Percentiles rank a stretch among this genome's conserved stretches.
Evolutionary conservation across 129 eudicot genomes (phyloP).

Genomic region (Erigeron canadensis): DNA sequence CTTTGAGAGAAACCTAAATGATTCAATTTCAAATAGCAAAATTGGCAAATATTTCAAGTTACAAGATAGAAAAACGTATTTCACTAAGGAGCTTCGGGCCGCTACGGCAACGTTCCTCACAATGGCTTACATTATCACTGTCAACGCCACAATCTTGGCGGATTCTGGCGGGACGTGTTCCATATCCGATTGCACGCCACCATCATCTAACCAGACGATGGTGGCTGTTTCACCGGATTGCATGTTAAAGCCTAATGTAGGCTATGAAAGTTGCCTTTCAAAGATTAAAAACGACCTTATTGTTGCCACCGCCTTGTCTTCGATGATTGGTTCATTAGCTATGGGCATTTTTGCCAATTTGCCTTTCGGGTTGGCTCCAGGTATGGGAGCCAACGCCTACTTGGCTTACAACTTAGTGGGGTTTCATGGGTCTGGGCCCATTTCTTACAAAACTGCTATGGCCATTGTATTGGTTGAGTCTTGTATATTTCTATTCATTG

Average conservation of each 20-base stretch:
- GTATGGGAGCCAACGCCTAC: constrained; percentile 90
- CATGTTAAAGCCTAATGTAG: constrained; percentile 56
- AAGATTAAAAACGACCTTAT: constrained; percentile 62
- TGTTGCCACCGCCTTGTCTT: constrained; percentile 66
- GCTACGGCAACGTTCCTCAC: constrained; percentile 87
- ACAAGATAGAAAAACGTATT: constrained; percentile 55
- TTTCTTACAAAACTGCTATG: constrained; percentile 74
- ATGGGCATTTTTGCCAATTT: constrained; percentile 83
- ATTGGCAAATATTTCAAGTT: constrained; percentile 73
- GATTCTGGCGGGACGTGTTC: constrained; percentile 81
- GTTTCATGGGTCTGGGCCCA: constrained; percentile 78
- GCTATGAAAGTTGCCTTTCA: constrained; percentile 55
- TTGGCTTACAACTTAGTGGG: constrained; percentile 82
- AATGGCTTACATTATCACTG: constrained; percentile 80
- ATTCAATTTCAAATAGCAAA: constrained; percentile 44
- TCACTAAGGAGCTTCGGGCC: constrained; percentile 68
- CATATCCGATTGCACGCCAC: constrained; percentile 52
- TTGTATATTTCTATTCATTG: constrained; percentile 55
- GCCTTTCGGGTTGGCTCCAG: constrained; percentile 82
- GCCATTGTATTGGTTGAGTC: constrained; percentile 76
- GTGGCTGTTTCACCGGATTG: constrained; percentile 45
- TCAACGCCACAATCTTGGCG: constrained; percentile 69
- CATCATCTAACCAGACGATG: constrained; percentile 37
- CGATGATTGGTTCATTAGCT: constrained; percentile 78
- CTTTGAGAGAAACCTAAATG: constrained; percentile 36